A percentile compares a stretch with the other conserved stretches of the same genome.
Evolutionary conservation across 2,329 filamentous ascomycete genomes (phyloP).

Genomic region (Calcarisporium arbuscula): DNA sequence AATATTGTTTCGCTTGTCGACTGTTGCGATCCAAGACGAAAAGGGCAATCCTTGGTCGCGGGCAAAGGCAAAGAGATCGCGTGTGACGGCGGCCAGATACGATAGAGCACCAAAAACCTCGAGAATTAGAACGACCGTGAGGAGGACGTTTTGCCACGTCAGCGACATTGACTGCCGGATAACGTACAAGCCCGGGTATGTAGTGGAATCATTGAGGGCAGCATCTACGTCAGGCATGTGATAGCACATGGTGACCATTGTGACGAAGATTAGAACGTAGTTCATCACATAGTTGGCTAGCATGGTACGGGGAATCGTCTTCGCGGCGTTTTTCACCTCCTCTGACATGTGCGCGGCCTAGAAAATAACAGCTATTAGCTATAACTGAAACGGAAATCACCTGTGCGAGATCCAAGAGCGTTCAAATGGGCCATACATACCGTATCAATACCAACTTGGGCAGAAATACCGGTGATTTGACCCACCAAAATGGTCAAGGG

Average conservation of each 20-base stretch:
- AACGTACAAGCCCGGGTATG: conserved; percentile 8
- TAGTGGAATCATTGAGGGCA: conserved; percentile 5
- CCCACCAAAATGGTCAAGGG: conserved; percentile 11
- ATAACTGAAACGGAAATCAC: too few species aligned
- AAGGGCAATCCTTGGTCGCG: conserved; percentile 7
- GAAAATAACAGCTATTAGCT: not conserved
- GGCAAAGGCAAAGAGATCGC: conserved; percentile 7
- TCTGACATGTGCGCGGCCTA: conserved; percentile 10
- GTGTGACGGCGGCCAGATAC: conserved; percentile 6
- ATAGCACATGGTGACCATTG: conserved; percentile 4
- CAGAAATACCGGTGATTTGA: conserved; percentile 10
- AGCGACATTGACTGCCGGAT: conserved; percentile 7
- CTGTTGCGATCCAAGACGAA: conserved; percentile 8
- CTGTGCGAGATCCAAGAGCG: too few species aligned
- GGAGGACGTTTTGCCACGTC: conserved; percentile 6
- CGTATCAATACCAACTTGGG: conserved; percentile 10
- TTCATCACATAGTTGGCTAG: conserved; percentile 4
- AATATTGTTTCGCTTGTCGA: conserved; percentile 7
- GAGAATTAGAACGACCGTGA: conserved; percentile 6
- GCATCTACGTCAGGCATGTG: conserved; percentile 8
- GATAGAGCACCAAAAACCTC: conserved; percentile 7
- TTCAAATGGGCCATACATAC: too few species aligned
- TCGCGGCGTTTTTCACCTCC: conserved; percentile 11
- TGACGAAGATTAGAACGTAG: conserved; percentile 2
- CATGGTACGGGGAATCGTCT: conserved; percentile 9